Evolutionary conservation across 2,329 filamentous ascomycete species (phyloP).

Genomic region (Ramularia endophylla): DNA sequence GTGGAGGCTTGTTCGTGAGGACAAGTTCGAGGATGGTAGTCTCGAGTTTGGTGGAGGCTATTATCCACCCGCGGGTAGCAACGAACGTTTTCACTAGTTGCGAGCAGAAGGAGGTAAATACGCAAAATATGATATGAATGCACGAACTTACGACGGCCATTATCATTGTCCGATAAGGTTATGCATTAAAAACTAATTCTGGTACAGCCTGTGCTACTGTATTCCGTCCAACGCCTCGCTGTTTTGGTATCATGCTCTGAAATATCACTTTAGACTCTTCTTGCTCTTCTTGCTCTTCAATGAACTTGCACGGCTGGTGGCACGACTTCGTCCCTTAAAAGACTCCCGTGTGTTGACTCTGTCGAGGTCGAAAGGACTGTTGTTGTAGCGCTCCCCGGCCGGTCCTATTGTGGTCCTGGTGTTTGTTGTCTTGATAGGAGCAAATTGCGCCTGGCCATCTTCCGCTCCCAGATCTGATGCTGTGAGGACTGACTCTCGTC

Average conservation of each 20-base stretch:
- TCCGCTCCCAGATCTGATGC: slow-evolving; percentile 12
- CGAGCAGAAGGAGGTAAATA: too few relatives aligned
- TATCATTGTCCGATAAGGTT: too few relatives aligned
- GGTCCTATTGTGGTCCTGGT: slow-evolving; percentile 11
- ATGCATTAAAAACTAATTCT: too few relatives aligned
- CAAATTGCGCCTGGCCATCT: slow-evolving; percentile 19
- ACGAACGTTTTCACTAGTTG: slow-evolving; percentile 33
- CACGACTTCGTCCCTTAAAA: slow-evolving; percentile 26
- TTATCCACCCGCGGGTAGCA: slow-evolving; percentile 38
- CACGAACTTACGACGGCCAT: too few relatives aligned
- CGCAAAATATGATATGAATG: too few relatives aligned
- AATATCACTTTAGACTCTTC: too few relatives aligned
- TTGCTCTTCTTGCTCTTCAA: neutral
- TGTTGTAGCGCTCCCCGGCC: slow-evolving; percentile 27
- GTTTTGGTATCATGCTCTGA: too few relatives aligned
- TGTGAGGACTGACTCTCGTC: slow-evolving; percentile 7
- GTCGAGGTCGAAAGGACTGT: slow-evolving; percentile 45
- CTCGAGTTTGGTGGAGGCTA: slow-evolving; percentile 47
- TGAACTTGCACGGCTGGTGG: slow-evolving; percentile 8
- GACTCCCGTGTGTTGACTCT: slow-evolving; percentile 44
- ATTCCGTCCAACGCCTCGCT: too few relatives aligned
- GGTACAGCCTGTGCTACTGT: too few relatives aligned
- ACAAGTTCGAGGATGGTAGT: slow-evolving; percentile 39
- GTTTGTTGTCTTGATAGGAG: slow-evolving; percentile 17
- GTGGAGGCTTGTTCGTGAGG: slow-evolving; percentile 37